Conservation (phyloP, 2,329 filamentous ascomycete species). For the Apiospora hydei region DNA sequence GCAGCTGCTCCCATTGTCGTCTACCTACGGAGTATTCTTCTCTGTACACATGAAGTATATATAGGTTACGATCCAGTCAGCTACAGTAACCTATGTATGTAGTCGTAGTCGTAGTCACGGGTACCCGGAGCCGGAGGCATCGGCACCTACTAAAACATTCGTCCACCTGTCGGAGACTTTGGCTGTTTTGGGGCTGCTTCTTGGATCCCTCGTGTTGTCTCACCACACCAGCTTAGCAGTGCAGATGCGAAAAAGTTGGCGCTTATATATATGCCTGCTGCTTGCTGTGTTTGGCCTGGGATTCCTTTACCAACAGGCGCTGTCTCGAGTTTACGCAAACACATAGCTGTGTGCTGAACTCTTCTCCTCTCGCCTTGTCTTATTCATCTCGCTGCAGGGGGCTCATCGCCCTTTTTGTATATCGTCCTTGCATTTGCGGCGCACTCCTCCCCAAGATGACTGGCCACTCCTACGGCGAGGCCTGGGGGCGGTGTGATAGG, state of each 20-base stretch:
- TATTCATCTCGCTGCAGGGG: background rate
- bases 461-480: background rate
- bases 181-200: background rate
- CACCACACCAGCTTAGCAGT: background rate
- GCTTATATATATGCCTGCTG: background rate
- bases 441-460: background rate
- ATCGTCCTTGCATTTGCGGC: background rate
- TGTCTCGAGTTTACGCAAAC: background rate
- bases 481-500: background rate
- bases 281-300: background rate
- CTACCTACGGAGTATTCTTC: background rate
- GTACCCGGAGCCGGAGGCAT: conserved; percentile 9
- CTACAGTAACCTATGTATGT: background rate
- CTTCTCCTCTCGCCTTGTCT: background rate
- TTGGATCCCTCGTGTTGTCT: background rate
- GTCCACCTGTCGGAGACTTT: background rate
- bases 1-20: background rate
- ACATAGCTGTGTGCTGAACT: background rate
- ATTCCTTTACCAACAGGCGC: background rate
- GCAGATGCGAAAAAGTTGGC: background rate
- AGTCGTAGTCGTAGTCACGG: background rate
- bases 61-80: background rate
- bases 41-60: too few species aligned
- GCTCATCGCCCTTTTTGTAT: background rate
- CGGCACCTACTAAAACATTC: background rate